Evolutionary conservation across 768 basidiomycete genomes (phyloP), one percentile per base, ranked within the genome.

Genomic region (Porpolomopsis calyptriformis): DNA sequence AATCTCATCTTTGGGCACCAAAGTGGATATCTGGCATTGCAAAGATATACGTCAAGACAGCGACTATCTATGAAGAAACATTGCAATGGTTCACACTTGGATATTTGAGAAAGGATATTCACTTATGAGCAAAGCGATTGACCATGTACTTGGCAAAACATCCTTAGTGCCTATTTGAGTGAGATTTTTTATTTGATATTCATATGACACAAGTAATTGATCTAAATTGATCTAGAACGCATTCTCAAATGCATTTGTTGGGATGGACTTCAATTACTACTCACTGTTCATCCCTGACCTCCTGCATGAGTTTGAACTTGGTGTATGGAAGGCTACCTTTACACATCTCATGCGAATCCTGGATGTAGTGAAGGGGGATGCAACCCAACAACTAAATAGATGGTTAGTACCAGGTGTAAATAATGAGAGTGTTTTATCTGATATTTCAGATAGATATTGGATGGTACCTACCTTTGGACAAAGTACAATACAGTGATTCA

Each of bases 261-360:
- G 7, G 29, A 7, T 31, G 7, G 29, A 14, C 29, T 31, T 31
- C 29, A 31, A 31, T 14, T 31, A 31, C 14, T 31, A 7, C 29
- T 7, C 7, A 7, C 29, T 31, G 29, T 31, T 31, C 14, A 14
- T 31, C 7, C 7, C 14, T 14, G 29, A 31, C 14, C 29, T 31
- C 7, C 29, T 31, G 7, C 29, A 31, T 31, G 29, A 31, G 29
- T 31, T 31, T 14, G 29, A 31, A 14, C 14, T 31, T 7, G 65
- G 66, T 3, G 61, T 62, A 9, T 66, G 61, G 60, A 66, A 64
- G 46, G 48, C 55, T 1, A n/a, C 62, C 1, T 59, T 67, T 20
- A 57, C 39, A 0, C 67, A 68, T 47, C 49, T 67, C 1, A 49
- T 67, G 6, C 57, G 61, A 7, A 53, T 65, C 22, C 46, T 65